Evolutionary conservation across 176 grass and related monocot species (phyloP).

Genomic region (Oropetium thomaeum): DNA sequence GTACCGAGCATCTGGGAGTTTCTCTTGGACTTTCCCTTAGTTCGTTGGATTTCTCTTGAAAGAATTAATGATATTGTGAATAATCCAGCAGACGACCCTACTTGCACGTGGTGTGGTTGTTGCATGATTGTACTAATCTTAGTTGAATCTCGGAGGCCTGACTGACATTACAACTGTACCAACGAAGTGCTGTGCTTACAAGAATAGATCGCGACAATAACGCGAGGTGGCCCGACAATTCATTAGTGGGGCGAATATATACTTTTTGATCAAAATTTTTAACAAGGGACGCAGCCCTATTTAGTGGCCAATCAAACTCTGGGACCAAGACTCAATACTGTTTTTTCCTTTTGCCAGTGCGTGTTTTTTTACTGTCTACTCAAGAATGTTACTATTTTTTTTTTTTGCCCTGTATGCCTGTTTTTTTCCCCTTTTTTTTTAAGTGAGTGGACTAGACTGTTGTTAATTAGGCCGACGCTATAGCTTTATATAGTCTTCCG

Average conservation of each 20-base stretch:
- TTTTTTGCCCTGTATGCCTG: too few species aligned
- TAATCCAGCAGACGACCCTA: background rate
- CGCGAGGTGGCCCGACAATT: background rate
- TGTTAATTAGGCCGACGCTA: too few species aligned
- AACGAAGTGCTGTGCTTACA: background rate
- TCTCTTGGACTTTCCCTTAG: background rate
- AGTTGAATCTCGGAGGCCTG: background rate
- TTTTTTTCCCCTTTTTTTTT: too few species aligned
- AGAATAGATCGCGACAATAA: background rate
- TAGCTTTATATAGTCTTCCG: too few species aligned
- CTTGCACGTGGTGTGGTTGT: background rate
- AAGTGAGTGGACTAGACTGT: too few species aligned
- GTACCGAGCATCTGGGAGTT: background rate
- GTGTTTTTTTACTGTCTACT: too few species aligned
- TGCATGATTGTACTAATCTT: conserved; percentile 8
- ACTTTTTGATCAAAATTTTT: background rate
- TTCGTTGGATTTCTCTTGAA: background rate
- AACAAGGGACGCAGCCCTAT: background rate
- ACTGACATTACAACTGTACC: background rate
- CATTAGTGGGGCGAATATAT: background rate
- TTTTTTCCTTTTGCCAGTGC: too few species aligned
- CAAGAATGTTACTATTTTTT: too few species aligned
- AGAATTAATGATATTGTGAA: background rate
- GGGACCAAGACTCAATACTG: background rate
- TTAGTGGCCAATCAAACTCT: conserved; percentile 7